Evolutionary conservation across 192 early-diverging fungal species (phyloP).

Genomic region (Coemansia sp.): DNA sequence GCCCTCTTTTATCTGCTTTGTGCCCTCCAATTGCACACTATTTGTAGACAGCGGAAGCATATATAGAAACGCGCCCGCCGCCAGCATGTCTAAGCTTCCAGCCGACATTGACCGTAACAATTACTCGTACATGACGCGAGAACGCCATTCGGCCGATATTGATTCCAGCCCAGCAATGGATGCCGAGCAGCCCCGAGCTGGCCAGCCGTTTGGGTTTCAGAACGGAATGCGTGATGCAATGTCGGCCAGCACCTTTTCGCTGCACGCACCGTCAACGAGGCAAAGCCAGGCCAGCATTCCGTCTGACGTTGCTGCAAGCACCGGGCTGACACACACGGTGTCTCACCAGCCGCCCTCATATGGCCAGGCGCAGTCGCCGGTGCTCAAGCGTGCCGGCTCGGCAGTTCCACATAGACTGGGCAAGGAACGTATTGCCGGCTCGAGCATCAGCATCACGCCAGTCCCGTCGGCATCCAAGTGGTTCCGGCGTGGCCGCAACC

Average conservation of each 20-base stretch:
- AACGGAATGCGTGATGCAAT: slow-evolving; percentile 13
- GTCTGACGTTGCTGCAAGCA: slow-evolving; percentile 1
- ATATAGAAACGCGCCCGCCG: slow-evolving; percentile 3
- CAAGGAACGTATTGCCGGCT: slow-evolving; percentile 13
- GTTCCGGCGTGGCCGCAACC: slow-evolving; percentile 45
- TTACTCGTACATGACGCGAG: slow-evolving; percentile 47
- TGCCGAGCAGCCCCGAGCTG: slow-evolving; percentile 25
- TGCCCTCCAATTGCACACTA: background rate
- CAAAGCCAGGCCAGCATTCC: slow-evolving; percentile 39
- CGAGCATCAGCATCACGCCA: slow-evolving; percentile 15
- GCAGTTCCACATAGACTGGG: slow-evolving; percentile 19
- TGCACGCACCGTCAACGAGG: slow-evolving; percentile 24
- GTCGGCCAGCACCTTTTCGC: slow-evolving; percentile 17
- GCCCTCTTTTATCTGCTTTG: background rate
- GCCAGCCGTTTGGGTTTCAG: slow-evolving; percentile 37
- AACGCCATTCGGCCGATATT: slow-evolving; percentile 31
- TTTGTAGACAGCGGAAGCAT: slow-evolving; percentile 7
- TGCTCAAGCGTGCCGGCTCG: slow-evolving; percentile 41
- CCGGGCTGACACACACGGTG: slow-evolving; percentile 3
- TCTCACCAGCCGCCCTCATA: slow-evolving; percentile 17
- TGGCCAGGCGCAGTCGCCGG: slow-evolving; percentile 6
- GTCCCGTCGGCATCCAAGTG: slow-evolving; percentile 31
- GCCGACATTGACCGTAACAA: slow-evolving; percentile 36
- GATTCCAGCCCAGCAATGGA: slow-evolving; percentile 3
- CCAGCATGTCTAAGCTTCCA: slow-evolving; percentile 17